Evolutionary conservation across 2,329 filamentous ascomycete genomes (phyloP), one percentile per base, ranked within the genome.

Genomic region (Penicillium polonicum): DNA sequence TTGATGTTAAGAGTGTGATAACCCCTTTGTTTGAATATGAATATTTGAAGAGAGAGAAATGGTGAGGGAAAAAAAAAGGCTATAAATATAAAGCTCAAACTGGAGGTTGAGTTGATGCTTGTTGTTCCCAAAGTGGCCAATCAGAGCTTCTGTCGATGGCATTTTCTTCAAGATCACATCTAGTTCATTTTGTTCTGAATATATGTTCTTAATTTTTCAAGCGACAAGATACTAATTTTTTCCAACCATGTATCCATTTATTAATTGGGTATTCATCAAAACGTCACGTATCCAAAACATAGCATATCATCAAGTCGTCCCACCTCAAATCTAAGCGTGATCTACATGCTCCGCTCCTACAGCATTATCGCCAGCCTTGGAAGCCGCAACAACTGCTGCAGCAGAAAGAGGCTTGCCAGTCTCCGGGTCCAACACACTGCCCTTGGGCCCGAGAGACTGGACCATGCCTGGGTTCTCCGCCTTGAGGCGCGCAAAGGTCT

Each of bases 401-500:
- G 48, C 35, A 52, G 57, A 51, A 25, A 59, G 19, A 29, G 31
- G 48, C 57, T 70, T 70, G 9, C 68, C 71, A 33, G 61, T 62
- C 62, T 74, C 72, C 4, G 69, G 64, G 38, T 74, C 72, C 49
- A 73, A 35, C 4, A 73, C 55, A 42, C 70, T 73, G 10, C 68
- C 68, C 59, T 73, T 74, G 41, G 70, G 60, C 21, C 65, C 68
- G 33, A 75, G 70, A 25, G 74, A 70, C 42, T 77, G 74, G 10
- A 79, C 71, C 59, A 78, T 66, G 3, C 81, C 80, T 0, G 85
- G 84, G 57, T 84, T 84, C 68, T 87, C 83, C 5, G 78, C 83
- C 71, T 85, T 87, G 49, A 88, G 75, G n/a, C 77, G 78, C 5
- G 78, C 80, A 72, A 88, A 89, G 31, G 82, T 85, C 66, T 78